Conservation (phyloP, 2,329 filamentous ascomycete species). For the Onygena corvina region DNA sequence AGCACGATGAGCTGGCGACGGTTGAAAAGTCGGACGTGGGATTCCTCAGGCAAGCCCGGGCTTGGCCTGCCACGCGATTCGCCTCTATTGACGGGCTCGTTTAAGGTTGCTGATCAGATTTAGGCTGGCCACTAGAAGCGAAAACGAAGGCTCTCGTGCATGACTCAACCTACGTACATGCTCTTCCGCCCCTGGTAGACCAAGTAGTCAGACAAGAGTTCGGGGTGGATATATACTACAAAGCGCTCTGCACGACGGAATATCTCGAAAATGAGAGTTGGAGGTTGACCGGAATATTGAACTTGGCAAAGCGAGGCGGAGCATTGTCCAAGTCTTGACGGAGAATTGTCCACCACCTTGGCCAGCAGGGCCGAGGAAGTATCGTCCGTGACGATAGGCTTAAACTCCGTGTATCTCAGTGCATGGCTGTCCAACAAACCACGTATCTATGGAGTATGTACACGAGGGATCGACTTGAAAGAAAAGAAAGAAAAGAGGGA, state of each 20-base stretch:
- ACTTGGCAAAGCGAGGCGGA: constrained; percentile 4
- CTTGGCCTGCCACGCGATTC: neutral
- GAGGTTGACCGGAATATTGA: neutral
- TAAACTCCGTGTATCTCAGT: too few species aligned
- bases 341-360: neutral
- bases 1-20: too few species aligned
- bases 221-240: too few species aligned
- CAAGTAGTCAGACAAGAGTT: too few species aligned
- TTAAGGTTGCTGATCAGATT: neutral
- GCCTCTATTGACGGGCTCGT: neutral
- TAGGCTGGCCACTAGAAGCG: neutral
- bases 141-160: constrained; percentile 1
- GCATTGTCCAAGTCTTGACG: neutral
- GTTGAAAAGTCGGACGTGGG: too few species aligned
- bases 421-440: too few species aligned
- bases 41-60: neutral
- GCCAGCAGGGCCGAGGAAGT: neutral
- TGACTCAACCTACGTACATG: neutral
- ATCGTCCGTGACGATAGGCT: too few species aligned
- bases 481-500: neutral
- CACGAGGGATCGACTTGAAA: too few species aligned
- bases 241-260: neutral
- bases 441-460: too few species aligned
- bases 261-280: neutral
- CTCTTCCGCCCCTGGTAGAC: too few species aligned